Conservation (phyloP, 2,329 filamentous ascomycete genomes). For the Lachnellula subtilissima region DNA sequence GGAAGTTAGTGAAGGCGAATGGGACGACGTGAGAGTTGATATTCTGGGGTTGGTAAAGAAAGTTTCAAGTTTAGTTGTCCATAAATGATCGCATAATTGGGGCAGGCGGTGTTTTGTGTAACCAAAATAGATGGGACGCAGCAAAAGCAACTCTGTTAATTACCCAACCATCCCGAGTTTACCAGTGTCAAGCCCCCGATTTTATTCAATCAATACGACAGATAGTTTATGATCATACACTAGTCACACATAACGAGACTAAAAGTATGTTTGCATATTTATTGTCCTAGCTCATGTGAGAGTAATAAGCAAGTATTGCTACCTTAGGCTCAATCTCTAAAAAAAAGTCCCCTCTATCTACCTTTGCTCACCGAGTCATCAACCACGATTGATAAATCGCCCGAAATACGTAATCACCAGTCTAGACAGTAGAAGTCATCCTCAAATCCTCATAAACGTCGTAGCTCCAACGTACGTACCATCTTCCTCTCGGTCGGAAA, state of each 20-base stretch:
- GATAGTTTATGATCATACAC: not conserved
- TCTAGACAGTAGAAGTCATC: not conserved
- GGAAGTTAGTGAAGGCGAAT: slow-evolving; percentile 26
- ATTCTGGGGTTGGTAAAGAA: not conserved
- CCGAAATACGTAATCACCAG: not conserved
- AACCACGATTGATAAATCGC: not conserved
- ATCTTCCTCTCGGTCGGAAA: not conserved
- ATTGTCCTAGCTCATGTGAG: not conserved
- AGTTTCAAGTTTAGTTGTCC: too few relatives aligned
- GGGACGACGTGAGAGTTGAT: slow-evolving; percentile 10
- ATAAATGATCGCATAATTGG: not conserved
- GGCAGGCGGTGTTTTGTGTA: not conserved
- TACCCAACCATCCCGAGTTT: too few relatives aligned
- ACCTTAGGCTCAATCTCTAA: not conserved
- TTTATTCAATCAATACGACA: too few relatives aligned
- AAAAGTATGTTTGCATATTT: not conserved
- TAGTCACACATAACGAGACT: not conserved
- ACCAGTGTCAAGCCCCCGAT: too few relatives aligned
- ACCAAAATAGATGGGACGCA: not conserved
- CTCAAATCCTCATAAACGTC: not conserved
- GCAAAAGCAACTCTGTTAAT: not conserved
- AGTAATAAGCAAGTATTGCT: not conserved
- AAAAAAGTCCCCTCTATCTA: not conserved
- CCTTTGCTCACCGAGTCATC: not conserved
- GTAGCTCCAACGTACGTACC: not conserved